A percentile compares a stretch with the other conserved stretches of the same genome.
Evolutionary conservation across 2,329 filamentous ascomycete species (phyloP).

Genomic region (Fusarium camptoceras): DNA sequence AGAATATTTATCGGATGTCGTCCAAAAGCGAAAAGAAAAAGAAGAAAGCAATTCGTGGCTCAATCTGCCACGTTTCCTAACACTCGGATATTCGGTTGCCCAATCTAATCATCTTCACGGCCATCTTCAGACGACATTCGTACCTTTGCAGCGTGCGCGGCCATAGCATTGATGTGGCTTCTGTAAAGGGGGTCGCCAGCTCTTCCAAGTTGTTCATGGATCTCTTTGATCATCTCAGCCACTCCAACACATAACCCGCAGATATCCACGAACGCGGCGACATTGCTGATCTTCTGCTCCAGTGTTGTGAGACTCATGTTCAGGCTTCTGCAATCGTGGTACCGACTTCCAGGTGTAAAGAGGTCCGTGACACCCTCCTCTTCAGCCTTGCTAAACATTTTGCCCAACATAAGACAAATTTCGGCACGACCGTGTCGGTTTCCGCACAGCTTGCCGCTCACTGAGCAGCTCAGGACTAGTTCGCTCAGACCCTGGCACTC

Average conservation of each 20-base stretch:
- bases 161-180: slow-evolving; percentile 7
- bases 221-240: not conserved
- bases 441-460: not conserved
- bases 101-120: slow-evolving; percentile 1
- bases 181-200: slow-evolving; percentile 17
- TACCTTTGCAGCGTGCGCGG: slow-evolving; percentile 13
- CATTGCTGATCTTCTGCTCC: slow-evolving; percentile 8
- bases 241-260: slow-evolving; percentile 13
- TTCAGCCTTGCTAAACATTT: slow-evolving; percentile 23
- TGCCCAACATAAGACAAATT: slow-evolving; percentile 20
- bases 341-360: not conserved
- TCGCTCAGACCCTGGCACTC: slow-evolving; percentile 23
- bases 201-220: not conserved
- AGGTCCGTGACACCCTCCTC: slow-evolving; percentile 19
- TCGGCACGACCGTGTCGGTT: not conserved
- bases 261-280: slow-evolving; percentile 14
- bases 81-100: not conserved
- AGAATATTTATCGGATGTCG: not conserved
- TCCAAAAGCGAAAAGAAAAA: not conserved
- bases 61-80: not conserved
- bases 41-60: not conserved
- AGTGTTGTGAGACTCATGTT: not conserved
- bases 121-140: slow-evolving; percentile 6
- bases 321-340: not conserved
- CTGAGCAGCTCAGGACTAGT: slow-evolving; percentile 1